These are phyloP conservation scores for Eruca vesicaria DNA, from an alignment of 441 rosid genomes.

Conservation along the genomic window DNA sequence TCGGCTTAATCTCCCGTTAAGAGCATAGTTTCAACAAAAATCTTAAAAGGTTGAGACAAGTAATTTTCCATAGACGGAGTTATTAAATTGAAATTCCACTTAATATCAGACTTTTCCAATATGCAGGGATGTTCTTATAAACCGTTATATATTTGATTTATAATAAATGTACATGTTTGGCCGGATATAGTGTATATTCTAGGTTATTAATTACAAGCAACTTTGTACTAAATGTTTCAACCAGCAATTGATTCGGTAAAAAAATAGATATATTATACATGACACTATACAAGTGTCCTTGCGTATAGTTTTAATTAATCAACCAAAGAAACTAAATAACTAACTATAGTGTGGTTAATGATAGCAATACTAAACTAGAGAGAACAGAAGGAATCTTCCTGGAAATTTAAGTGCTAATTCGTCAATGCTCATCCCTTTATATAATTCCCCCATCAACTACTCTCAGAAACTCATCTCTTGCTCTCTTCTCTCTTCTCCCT, in stretches of 20 bases:
- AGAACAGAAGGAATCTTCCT: conserved; percentile 21
- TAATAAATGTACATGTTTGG: background rate
- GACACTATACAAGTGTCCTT: conserved; percentile 6
- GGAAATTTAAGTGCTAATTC: conserved; percentile 8
- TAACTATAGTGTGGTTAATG: conserved; percentile 14
- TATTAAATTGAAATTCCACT: background rate
- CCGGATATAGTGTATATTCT: background rate
- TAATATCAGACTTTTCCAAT: conserved; percentile 4
- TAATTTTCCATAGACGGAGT: background rate
- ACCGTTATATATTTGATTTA: background rate
- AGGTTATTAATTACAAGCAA: background rate
- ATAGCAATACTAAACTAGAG: background rate
- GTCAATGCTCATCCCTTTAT: background rate
- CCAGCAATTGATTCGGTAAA: background rate
- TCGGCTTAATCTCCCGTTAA: background rate
- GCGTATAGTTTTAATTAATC: background rate
- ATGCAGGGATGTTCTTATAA: background rate
- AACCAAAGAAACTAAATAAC: background rate
- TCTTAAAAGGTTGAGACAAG: background rate
- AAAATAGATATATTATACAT: background rate
- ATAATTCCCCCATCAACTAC: background rate
- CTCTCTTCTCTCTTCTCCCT: background rate
- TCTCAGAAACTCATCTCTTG: background rate
- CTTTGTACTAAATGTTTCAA: background rate
- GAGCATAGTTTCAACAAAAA: background rate